Base-by-base conservation (phyloP, 2,329 filamentous ascomycete species). In the Diaporthe citrichinensis region DNA sequence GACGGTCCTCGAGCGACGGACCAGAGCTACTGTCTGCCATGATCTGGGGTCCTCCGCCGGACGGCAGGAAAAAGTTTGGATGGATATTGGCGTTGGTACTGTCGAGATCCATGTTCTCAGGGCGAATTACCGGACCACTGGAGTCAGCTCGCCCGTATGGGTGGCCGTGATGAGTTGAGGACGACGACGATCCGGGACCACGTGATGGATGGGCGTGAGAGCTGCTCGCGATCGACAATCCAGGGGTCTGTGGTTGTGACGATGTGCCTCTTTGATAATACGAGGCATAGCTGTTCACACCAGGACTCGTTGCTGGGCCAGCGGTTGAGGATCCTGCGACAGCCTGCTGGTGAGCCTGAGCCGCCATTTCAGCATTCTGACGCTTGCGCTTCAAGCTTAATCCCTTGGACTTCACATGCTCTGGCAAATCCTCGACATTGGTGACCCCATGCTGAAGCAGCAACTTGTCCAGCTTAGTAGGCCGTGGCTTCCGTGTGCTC, bases 391-490 rank as follows among this genome's bases (percentile, higher is more conserved):
- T 94, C 8, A 92, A 84, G 77, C 90, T 92, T 77, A 94, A 92
- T 0, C 93, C 92, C 82, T 98, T 98, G 5, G 94, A 92, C 78
- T 94, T 93, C 77, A 96, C 90, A 78, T 94, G 92, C 77, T 95
- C 92, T 0, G 97, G 97, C 6, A 99, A 88, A 79, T 98, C 94
- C 72, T 98, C 96, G 0, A 95, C 95, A 79, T 97, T 95, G 4
- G 96, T 93, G 17, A 98, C 95, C 2, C 95, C 96, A 77, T 97
- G 92, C 80, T 97, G 94, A 2, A 92, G 92, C 88, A 99, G 93
- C 80, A 98, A 91, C 86, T 98, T 98, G 84, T 98, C 96, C 78
- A 98, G 91, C 85, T 99, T 99, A 0, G 97, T 99, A 12, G 97
- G 97, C 12, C 97, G 92, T 55, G 97, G 97, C 84, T 99, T 99